phyloP scores from a whole-genome alignment of 345 rosid species.

The Firmiana major region DNA sequence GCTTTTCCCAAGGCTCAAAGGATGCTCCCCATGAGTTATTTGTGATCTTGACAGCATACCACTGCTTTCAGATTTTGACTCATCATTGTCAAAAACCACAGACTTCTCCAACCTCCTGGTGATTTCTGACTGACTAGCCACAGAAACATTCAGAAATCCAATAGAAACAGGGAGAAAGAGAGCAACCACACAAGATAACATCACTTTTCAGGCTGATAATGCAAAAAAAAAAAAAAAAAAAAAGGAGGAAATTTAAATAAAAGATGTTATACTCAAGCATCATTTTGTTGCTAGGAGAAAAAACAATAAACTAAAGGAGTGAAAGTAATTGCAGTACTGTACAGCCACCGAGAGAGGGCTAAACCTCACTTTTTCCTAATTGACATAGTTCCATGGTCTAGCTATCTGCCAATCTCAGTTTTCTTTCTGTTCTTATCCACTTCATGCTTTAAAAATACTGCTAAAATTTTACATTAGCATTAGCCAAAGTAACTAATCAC shows the following conservation, averaged over 20 bases:
- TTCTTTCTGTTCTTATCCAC: background rate
- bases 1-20: constrained; percentile 84
- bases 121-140: constrained; percentile 96
- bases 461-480: background rate
- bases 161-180: background rate
- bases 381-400: background rate
- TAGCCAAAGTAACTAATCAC: background rate
- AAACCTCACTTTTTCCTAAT: background rate
- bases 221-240: background rate
- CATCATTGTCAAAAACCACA: constrained; percentile 36
- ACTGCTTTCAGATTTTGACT: constrained; percentile 41
- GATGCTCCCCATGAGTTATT: constrained; percentile 87
- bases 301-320: background rate
- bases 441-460: background rate
- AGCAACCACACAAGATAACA: background rate
- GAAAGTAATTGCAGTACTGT: background rate
- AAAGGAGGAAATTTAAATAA: background rate
- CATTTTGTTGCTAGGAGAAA: background rate
- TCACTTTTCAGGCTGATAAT: background rate
- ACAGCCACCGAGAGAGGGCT: background rate
- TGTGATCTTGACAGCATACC: constrained; percentile 74
- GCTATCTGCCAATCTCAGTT: background rate
- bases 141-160: constrained; percentile 30
- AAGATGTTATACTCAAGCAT: background rate
- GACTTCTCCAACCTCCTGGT: constrained; percentile 77